These are phyloP conservation scores for Aspergillus sp. DNA, from an alignment of 2,329 filamentous ascomycete genomes.

Conservation along the genomic window DNA sequence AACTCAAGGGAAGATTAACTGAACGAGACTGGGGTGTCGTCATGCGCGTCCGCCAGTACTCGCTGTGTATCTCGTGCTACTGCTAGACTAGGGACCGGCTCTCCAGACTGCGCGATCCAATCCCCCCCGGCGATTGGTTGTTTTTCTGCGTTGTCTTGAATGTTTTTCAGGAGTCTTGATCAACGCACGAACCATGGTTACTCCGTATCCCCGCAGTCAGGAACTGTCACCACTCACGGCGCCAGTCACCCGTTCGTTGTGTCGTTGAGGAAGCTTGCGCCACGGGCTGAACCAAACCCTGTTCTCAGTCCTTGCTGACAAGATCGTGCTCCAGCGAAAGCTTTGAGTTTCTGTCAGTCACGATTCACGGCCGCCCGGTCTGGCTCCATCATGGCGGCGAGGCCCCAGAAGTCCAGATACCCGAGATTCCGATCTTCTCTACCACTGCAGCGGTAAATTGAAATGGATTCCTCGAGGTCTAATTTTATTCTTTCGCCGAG, in stretches of 20 bases:
- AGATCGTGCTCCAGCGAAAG: too few species aligned
- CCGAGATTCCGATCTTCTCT: neutral
- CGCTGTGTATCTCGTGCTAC: neutral
- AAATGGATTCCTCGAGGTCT: neutral
- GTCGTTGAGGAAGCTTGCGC: too few species aligned
- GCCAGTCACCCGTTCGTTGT: neutral
- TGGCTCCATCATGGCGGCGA: too few species aligned
- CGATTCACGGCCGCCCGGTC: too few species aligned
- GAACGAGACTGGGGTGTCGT: conserved; percentile 7
- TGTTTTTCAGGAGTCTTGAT: conserved; percentile 7
- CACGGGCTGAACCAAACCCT: too few species aligned
- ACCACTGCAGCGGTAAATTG: neutral
- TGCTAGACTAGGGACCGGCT: neutral
- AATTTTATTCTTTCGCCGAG: neutral
- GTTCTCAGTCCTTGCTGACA: too few species aligned
- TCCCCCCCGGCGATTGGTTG: neutral
- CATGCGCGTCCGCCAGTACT: conserved; percentile 2
- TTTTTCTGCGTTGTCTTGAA: neutral
- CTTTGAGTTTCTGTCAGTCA: too few species aligned
- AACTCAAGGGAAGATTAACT: neutral
- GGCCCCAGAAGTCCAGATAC: neutral
- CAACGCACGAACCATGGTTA: conserved; percentile 20
- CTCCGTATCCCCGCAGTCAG: neutral
- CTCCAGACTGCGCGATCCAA: neutral
- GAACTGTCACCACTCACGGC: conserved; percentile 1